phyloP scores from a whole-genome alignment of 2,329 filamentous ascomycete species.

The Stagonosporopsis cucurbitacearum region DNA sequence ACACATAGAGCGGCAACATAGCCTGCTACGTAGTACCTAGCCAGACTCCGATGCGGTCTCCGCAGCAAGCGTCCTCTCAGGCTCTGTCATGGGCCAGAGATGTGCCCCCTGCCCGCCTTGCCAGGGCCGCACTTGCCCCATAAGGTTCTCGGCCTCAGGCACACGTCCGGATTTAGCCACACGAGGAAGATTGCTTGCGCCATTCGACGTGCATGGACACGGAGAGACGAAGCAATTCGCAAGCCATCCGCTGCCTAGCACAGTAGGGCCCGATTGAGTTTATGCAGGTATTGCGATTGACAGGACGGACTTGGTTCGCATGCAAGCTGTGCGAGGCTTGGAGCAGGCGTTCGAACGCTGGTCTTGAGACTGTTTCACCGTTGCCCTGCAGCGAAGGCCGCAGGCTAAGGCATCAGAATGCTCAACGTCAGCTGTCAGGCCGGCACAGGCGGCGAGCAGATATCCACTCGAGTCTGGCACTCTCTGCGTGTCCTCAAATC shows the following conservation, averaged over 20 bases:
- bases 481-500: constrained; percentile 8
- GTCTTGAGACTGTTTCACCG: constrained; percentile 17
- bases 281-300: constrained; percentile 11
- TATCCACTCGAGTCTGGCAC: constrained; percentile 4
- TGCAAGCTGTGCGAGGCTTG: constrained; percentile 6
- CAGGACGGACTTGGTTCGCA: constrained; percentile 10
- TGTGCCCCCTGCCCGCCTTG: constrained; percentile 9
- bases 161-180: constrained; percentile 5
- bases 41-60: constrained; percentile 10
- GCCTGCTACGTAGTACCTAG: not conserved
- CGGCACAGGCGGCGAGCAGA: constrained; percentile 7
- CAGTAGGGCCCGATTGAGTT: constrained; percentile 9
- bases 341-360: constrained; percentile 14
- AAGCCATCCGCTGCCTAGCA: constrained; percentile 15
- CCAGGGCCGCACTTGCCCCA: constrained; percentile 10
- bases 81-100: constrained; percentile 13
- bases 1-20: constrained; percentile 1
- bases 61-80: constrained; percentile 10
- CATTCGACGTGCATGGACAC: constrained; percentile 2
- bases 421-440: constrained; percentile 12
- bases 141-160: constrained; percentile 11
- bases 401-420: constrained; percentile 3
- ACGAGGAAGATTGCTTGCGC: constrained; percentile 17
- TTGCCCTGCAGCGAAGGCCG: constrained; percentile 12
- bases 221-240: constrained; percentile 3